Evolutionary conservation across 2,329 filamentous ascomycete species (phyloP).

Genomic region (Fusarium irregulare): DNA sequence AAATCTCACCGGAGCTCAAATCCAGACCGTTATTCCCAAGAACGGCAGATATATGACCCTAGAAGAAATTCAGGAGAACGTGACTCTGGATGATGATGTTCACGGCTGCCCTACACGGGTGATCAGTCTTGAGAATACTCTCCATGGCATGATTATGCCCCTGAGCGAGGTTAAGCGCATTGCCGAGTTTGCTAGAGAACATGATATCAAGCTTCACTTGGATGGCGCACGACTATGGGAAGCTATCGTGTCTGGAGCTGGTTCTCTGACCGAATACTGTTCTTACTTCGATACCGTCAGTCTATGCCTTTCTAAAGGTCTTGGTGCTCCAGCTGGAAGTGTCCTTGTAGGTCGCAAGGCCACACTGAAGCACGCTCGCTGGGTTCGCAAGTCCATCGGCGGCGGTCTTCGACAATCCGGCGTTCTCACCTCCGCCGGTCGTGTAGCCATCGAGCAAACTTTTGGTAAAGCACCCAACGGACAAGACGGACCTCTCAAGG

Average conservation of each 20-base stretch:
- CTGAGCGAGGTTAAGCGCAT: conserved; percentile 77
- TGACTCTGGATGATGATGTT: conserved; percentile 74
- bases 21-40: conserved; percentile 72
- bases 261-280: conserved; percentile 73
- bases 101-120: conserved; percentile 84
- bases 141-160: conserved; percentile 82
- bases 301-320: conserved; percentile 84
- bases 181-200: conserved; percentile 71
- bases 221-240: conserved; percentile 88
- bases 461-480: conserved; percentile 55
- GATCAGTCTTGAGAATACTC: conserved; percentile 87
- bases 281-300: conserved; percentile 78
- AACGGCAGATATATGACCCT: conserved; percentile 81
- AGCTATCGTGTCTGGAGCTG: conserved; percentile 77
- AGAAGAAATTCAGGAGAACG: conserved; percentile 77
- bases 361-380: conserved; percentile 55
- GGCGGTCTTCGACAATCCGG: conserved; percentile 80
- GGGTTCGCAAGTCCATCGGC: conserved; percentile 76
- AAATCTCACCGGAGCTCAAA: conserved; percentile 75
- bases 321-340: conserved; percentile 83
- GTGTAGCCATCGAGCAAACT: conserved; percentile 70
- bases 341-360: conserved; percentile 69
- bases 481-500: conserved; percentile 66
- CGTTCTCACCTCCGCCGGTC: conserved; percentile 76
- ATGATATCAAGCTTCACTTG: conserved; percentile 77